These are phyloP conservation scores for Adansonia madagascariensis DNA, from an alignment of 441 rosid species.

Conservation along the genomic window DNA sequence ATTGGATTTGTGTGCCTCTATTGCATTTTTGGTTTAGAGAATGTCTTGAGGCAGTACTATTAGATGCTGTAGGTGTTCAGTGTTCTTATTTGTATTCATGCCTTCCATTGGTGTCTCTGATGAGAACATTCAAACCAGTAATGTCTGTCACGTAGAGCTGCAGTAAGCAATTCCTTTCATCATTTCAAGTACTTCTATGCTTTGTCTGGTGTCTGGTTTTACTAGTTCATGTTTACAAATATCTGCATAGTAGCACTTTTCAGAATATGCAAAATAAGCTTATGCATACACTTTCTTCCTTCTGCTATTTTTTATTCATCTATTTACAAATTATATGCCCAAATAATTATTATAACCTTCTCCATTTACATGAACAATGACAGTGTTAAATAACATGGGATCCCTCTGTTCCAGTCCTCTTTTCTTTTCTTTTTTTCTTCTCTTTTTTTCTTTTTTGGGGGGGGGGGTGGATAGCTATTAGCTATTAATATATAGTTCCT, in stretches of 20 bases:
- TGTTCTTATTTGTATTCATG: neutral
- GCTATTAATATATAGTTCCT: neutral
- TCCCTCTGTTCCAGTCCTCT: neutral
- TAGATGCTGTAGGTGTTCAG: neutral
- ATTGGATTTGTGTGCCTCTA: neutral
- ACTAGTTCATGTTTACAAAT: neutral
- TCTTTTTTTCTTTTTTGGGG: neutral
- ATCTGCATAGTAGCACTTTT: neutral
- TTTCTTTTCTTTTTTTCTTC: neutral
- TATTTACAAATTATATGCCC: neutral
- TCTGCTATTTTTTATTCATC: neutral
- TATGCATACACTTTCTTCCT: neutral
- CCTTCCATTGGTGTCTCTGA: neutral
- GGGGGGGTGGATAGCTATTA: neutral
- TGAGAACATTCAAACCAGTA: neutral
- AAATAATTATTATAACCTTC: neutral
- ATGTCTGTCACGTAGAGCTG: neutral
- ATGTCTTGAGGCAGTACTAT: neutral
- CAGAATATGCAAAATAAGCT: slow-evolving; percentile 7
- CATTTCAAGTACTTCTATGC: neutral
- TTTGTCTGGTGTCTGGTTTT: neutral
- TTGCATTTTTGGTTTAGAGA: neutral
- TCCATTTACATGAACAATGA: neutral
- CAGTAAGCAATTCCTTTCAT: neutral
- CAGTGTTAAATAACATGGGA: neutral